Base-by-base conservation (phyloP, 2,329 filamentous ascomycete species). In the Thelonectria olida region DNA sequence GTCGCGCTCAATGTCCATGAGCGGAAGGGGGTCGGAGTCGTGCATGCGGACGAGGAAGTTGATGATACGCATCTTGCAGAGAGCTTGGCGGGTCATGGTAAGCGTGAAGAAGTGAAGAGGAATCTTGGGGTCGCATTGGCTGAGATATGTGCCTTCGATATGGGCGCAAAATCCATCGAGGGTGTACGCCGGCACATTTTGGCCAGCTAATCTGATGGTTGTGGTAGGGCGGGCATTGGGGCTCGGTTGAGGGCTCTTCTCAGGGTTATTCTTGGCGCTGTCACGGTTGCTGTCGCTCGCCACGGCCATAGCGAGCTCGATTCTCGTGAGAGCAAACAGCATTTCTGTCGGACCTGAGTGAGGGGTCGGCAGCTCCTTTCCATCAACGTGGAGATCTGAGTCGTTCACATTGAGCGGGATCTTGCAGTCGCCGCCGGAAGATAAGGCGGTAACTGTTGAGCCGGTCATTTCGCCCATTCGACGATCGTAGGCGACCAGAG, bases 391-490 rank as follows among this genome's bases (percentile, higher is more conserved):
- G 5, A 89, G 75, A 66, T 89, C 86, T 10, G 84, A 81, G 67
- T 89, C 87, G 72, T 88, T 88, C 67, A 88, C 82, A 66, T 89
- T 89, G 51, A 88, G 79, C 2, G 86, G 87, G 28, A 86, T 75
- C 62, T 80, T 83, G 74, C 84, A 86, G 69, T 88, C 85, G 9
- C 81, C 80, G 9, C 79, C 79, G 34, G 78, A 83, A 1, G 84
- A 85, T 23, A 88, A 78, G 1, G 84, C 85, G 5, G 84, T 87
- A 54, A 88, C 82, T 31, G 82, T 80, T 17, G 83, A 85, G 49
- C 85, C 84, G 4, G 86, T 84, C 74, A 92, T 84, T 72, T 92
- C 90, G 58, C 88, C 84, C 36, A 92, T 84, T 20, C 90, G 88
- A 61, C 84, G 82, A 73, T 93, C 91, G 65, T 92, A 90, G 23